Base-by-base conservation (phyloP, 345 rosid species). In the Dipteronia sinensis region DNA sequence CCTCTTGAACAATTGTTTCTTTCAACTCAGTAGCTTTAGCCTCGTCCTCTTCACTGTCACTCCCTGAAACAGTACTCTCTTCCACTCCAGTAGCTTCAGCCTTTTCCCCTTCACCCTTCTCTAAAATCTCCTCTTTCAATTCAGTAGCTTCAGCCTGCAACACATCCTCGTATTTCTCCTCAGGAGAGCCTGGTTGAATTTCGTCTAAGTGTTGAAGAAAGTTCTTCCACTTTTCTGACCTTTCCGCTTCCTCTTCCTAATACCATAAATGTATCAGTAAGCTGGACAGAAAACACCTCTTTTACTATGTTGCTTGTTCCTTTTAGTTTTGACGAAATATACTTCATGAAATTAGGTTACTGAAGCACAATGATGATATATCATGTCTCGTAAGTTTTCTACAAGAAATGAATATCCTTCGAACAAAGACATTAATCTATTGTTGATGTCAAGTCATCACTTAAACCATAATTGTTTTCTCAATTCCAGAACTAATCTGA, bases 181-280 rank as follows among this genome's bases (percentile, higher is more conserved):
- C 78, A 68, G 82, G 65, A 25, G 78, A 77, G 78, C 74, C 65
- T 25, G 42, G 55, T n/a, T 81, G 78, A 78, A 59, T 76, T 75
- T 82, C 71, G 55, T 58, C 68, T 74, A 84, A 90, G 22, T 82
- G 86, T 81, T 90, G 89, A 81, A 96, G 90, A 75, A 96, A 96
- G 75, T 25, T 77, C 71, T 82, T 84, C 99, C 98, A 94, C 80
- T 86, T 94, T 71, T 72, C 75, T 17, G 85, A 86, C 76, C 98
- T 94, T 86, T 96, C 98, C 61, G 81, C 88, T 87, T 96, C 99
- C 87, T 96, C 98, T 85, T 89, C 94, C 99, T 96, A 85, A 76
- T 59, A 83, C 23, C 73, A 84, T 55, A 47, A 75, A 71, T 65
- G 81, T 46, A 74, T 71, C 66, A 79, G 69, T 79, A 56, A 76